These are phyloP conservation scores for Pseudopithomyces chartarum DNA, from an alignment of 2,329 filamentous ascomycete genomes.

Conservation along the genomic window DNA sequence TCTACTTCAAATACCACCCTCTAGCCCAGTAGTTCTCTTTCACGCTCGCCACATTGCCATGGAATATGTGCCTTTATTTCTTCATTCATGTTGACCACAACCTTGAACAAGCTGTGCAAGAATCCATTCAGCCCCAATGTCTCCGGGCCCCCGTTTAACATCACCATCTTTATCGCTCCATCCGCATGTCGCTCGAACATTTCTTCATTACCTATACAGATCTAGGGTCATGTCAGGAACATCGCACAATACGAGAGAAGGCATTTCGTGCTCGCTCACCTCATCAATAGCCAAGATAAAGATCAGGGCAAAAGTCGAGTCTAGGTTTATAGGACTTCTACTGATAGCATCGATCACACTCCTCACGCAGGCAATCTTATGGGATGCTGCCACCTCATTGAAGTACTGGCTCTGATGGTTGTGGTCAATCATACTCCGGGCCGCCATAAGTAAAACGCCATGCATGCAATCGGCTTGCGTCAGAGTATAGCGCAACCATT, in stretches of 20 bases:
- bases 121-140: background rate
- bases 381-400: background rate
- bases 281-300: background rate
- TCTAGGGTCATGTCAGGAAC: background rate
- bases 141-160: background rate
- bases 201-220: background rate
- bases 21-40: no score
- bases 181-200: background rate
- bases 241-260: background rate
- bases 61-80: background rate
- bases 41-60: no score
- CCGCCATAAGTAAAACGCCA: background rate
- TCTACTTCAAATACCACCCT: no score
- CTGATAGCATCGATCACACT: background rate
- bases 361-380: background rate
- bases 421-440: background rate
- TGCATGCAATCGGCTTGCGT: background rate
- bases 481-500: background rate
- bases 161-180: background rate
- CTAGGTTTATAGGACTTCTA: background rate
- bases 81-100: background rate
- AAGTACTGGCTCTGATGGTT: background rate
- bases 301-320: background rate
- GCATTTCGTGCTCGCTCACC: background rate
- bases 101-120: background rate